A percentile compares a stretch with the other conserved stretches of the same genome.
Conservation (phyloP, 2,329 filamentous ascomycete species). For the Ophiostoma quercus region DNA sequence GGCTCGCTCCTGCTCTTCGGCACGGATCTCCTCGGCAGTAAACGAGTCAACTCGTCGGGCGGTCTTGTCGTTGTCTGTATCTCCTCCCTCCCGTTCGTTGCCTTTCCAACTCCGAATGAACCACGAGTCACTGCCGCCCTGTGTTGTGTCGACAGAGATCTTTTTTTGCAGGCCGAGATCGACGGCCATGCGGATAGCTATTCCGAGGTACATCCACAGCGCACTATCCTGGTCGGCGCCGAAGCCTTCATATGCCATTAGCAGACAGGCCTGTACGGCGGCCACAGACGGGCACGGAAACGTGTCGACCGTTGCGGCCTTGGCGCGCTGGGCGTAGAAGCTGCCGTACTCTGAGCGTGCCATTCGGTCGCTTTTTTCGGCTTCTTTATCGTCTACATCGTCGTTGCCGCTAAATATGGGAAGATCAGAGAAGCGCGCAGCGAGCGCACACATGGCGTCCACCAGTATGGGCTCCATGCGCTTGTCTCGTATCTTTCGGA, state of each 20-base stretch:
- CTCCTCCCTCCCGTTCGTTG: neutral
- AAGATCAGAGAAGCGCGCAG: conserved; percentile 71
- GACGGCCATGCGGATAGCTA: conserved; percentile 62
- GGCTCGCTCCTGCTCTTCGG: conserved; percentile 72
- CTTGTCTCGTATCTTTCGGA: conserved; percentile 73
- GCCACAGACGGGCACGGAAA: conserved; percentile 78
- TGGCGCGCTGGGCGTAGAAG: conserved; percentile 74
- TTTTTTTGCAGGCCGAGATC: conserved; percentile 78
- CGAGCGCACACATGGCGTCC: conserved; percentile 76
- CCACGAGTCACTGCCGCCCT: conserved; percentile 49
- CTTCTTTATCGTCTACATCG: conserved; percentile 27
- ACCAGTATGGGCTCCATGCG: conserved; percentile 78
- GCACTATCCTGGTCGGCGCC: conserved; percentile 84
- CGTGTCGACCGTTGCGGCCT: conserved; percentile 74
- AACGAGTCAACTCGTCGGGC: neutral
- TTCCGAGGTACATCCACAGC: conserved; percentile 88
- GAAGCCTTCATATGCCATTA: conserved; percentile 86
- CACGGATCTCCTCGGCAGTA: conserved; percentile 51
- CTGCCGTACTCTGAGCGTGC: conserved; percentile 64
- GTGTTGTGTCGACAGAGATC: conserved; percentile 60
- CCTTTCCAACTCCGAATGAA: conserved; percentile 29
- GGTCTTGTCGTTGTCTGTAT: no score
- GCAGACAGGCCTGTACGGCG: conserved; percentile 74
- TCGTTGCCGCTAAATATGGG: conserved; percentile 48
- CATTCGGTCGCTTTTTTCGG: neutral